Percentiles rank a stretch among this genome's conserved stretches.
These are phyloP conservation scores for Maudiozyma bulderi DNA, from an alignment of 805 yeast species.

Conservation along the genomic window DNA sequence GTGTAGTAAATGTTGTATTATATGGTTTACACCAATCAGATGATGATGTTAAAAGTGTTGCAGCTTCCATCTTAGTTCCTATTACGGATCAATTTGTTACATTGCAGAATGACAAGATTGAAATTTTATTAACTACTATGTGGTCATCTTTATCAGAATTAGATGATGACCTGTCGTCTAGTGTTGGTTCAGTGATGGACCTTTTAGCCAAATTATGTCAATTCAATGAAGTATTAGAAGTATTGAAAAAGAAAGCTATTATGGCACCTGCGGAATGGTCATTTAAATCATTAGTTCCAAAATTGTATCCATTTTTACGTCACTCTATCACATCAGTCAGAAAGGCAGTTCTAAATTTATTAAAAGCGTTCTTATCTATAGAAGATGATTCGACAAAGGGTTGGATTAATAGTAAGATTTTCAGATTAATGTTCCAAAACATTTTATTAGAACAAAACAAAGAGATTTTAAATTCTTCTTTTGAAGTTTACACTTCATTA, in stretches of 20 bases:
- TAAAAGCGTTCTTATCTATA: conserved; percentile 62
- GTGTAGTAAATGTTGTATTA: conserved; percentile 73
- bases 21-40: conserved; percentile 73
- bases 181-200: conserved; percentile 95
- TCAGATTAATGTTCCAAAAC: conserved; percentile 78
- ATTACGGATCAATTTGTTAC: conserved; percentile 81
- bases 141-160: conserved; percentile 83
- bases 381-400: conserved; percentile 41
- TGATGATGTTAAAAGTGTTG: conserved; percentile 95
- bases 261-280: conserved; percentile 42
- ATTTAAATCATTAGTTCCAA: conserved; percentile 73
- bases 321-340: conserved; percentile 91
- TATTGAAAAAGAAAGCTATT: conserved; percentile 54
- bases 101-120: conserved; percentile 40
- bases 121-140: conserved; percentile 51
- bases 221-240: conserved; percentile 63
- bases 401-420: conserved; percentile 71
- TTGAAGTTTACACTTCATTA: conserved; percentile 48
- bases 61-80: conserved; percentile 87
- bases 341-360: conserved; percentile 72
- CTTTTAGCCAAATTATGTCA: conserved; percentile 79
- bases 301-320: conserved; percentile 82
- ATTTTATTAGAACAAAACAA: conserved; percentile 79
- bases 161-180: conserved; percentile 87
- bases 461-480: conserved; percentile 57